phyloP scores from a whole-genome alignment of 306 rosid species.

The Mimosa pudica region DNA sequence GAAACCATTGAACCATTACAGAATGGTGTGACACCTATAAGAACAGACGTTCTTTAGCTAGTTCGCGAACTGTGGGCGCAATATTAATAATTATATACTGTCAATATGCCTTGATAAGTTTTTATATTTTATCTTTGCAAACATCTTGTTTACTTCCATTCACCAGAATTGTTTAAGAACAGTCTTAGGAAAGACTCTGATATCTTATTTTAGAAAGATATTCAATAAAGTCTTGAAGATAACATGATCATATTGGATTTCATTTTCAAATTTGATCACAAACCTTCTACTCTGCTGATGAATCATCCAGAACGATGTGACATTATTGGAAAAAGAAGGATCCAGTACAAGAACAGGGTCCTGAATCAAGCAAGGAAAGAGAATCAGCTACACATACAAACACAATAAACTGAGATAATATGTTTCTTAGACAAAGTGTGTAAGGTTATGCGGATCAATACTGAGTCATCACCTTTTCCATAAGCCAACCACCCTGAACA shows the following conservation, averaged over 20 bases:
- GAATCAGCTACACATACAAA: slow-evolving; percentile 15
- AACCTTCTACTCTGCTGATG: slow-evolving; percentile 85
- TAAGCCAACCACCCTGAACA: slow-evolving; percentile 87
- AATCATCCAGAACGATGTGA: slow-evolving; percentile 88
- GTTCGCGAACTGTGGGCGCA: not conserved
- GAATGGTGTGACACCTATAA: not conserved
- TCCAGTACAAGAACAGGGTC: slow-evolving; percentile 82
- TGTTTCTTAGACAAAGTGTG: not conserved
- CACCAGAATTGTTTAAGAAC: not conserved
- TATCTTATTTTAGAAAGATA: not conserved
- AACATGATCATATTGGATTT: not conserved
- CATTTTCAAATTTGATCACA: slow-evolving; percentile 32
- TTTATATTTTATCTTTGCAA: not conserved
- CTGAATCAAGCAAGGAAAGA: slow-evolving; percentile 49
- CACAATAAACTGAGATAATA: not conserved
- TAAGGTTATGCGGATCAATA: slow-evolving; percentile 25
- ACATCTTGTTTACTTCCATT: not conserved
- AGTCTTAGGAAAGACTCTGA: not conserved
- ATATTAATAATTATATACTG: too few species aligned
- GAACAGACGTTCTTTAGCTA: slow-evolving; percentile 1
- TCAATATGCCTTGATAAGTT: not conserved
- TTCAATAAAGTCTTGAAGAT: slow-evolving; percentile 12
- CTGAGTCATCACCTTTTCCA: slow-evolving; percentile 77
- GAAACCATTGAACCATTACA: not conserved
- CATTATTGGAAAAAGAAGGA: slow-evolving; percentile 64